Evolutionary conservation across 2,329 filamentous ascomycete genomes (phyloP), one percentile per base, ranked within the genome.

Genomic region (Dactylellina drechsleri): DNA sequence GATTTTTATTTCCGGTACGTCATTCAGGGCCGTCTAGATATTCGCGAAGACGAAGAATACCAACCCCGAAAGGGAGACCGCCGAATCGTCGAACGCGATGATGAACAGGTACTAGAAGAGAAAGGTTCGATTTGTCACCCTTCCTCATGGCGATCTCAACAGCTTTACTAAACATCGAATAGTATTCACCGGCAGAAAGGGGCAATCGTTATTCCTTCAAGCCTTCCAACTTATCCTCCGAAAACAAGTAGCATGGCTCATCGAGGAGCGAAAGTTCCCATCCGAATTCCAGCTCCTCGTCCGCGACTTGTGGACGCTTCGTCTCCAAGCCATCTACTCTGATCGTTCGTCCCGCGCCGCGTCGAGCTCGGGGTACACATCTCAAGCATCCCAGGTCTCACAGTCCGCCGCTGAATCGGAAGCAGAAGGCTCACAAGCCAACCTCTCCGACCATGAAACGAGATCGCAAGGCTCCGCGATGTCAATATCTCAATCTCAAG

Each of bases 221-320:
- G 90, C 88, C 77, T 87, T 96, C 72, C 94, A 98, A 82, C 84
- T 97, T 36, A 86, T 98, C 56, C 83, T 99, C 28, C 89, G 93
- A 81, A 92, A 91, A 80, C 94, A 98, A 83, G 83, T 92, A 15
- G 83, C 87, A 79, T 93, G 90, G 85, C 84, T 98, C 31, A 84
- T 96, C 13, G 83, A 87, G 20, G 83, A 85, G 4, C 89, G 89
- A 80, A 86, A 87, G 0, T 85, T 95, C 56, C 89, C 90, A 0
- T 81, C 84, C 3, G 90, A 96, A 78, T 85, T 97, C 12, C 92
- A 96, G 65, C 40, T 76, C 18, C 53, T 96, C 8, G 88, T 96
- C 4, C 88, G 89, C 71, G 93, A 97, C 80, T 86, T 99, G 13
- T 99, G 95, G 94, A 86, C 90, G 61, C 83, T 97, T 59, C 87